Conservation (phyloP, 2,329 filamentous ascomycete genomes). For the Cladosporium sp. region DNA sequence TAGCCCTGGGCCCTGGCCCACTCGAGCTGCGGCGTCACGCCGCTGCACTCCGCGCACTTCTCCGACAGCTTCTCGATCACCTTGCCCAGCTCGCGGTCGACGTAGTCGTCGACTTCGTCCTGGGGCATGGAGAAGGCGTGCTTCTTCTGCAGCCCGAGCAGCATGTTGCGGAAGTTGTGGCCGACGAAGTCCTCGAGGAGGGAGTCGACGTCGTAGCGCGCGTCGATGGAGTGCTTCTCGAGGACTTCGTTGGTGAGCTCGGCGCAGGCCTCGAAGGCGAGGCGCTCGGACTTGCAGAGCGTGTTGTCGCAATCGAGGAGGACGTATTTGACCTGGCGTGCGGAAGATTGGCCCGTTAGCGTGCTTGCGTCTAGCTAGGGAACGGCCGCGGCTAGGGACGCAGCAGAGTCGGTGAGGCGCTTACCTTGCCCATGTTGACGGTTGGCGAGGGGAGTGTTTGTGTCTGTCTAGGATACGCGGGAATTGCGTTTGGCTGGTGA, state of each 20-base stretch:
- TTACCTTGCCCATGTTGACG: slow-evolving; percentile 24
- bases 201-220: slow-evolving; percentile 69
- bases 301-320: slow-evolving; percentile 70
- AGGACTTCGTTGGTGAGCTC: slow-evolving; percentile 84
- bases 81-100: slow-evolving; percentile 70
- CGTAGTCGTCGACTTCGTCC: slow-evolving; percentile 67
- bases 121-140: slow-evolving; percentile 64
- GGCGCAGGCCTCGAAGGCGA: slow-evolving; percentile 87
- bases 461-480: neutral
- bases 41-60: slow-evolving; percentile 30
- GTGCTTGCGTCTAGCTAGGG: neutral
- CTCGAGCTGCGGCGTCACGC: slow-evolving; percentile 59
- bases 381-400: slow-evolving; percentile 8
- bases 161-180: slow-evolving; percentile 92
- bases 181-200: slow-evolving; percentile 85
- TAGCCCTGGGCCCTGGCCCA: slow-evolving; percentile 54
- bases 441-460: slow-evolving; percentile 11
- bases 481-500: neutral
- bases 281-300: slow-evolving; percentile 81
- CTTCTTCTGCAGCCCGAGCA: slow-evolving; percentile 66
- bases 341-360: slow-evolving; percentile 1
- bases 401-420: slow-evolving; percentile 5
- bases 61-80: slow-evolving; percentile 69
- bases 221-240: slow-evolving; percentile 54
- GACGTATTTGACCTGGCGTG: slow-evolving; percentile 40